Evolutionary conservation across 768 basidiomycete genomes (phyloP).

Genomic region (Tricholoma bakamatsutake): DNA sequence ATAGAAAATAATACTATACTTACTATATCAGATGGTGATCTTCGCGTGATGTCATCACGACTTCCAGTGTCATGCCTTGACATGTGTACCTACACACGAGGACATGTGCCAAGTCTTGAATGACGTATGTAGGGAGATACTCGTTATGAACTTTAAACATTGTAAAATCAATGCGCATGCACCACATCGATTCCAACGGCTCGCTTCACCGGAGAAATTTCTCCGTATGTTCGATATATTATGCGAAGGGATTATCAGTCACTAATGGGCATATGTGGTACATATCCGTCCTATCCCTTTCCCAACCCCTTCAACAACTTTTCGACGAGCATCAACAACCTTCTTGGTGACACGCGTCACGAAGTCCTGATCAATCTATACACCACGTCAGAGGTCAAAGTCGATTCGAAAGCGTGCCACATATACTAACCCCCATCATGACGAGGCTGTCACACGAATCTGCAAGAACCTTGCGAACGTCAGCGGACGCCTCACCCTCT

Average conservation of each 20-base stretch:
- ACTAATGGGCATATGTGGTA: conserved; percentile 16
- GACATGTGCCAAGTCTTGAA: too few species aligned
- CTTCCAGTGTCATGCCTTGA: too few species aligned
- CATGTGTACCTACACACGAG: too few species aligned
- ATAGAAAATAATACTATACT: background rate
- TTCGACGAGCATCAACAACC: conserved; percentile 63
- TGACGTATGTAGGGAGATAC: too few species aligned
- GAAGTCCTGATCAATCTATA: conserved; percentile 61
- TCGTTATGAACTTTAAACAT: too few species aligned
- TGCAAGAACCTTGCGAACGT: conserved; percentile 46
- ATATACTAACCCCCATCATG: conserved; percentile 29
- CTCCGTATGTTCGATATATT: too few species aligned
- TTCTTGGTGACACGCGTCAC: conserved; percentile 56
- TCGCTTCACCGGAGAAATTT: too few species aligned
- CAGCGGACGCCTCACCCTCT: conserved; percentile 47
- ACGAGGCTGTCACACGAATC: conserved; percentile 37
- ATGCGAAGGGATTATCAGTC: background rate
- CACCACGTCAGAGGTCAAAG: conserved; percentile 5
- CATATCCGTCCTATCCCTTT: conserved; percentile 40
- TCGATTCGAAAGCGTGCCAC: background rate
- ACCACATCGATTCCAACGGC: too few species aligned
- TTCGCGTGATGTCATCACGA: background rate
- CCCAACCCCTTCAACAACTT: conserved; percentile 63
- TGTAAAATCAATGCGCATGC: too few species aligned
- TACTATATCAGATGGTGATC: background rate